phyloP scores from a whole-genome alignment of 106 monocot genomes.

The Platanthera zijinensis region DNA sequence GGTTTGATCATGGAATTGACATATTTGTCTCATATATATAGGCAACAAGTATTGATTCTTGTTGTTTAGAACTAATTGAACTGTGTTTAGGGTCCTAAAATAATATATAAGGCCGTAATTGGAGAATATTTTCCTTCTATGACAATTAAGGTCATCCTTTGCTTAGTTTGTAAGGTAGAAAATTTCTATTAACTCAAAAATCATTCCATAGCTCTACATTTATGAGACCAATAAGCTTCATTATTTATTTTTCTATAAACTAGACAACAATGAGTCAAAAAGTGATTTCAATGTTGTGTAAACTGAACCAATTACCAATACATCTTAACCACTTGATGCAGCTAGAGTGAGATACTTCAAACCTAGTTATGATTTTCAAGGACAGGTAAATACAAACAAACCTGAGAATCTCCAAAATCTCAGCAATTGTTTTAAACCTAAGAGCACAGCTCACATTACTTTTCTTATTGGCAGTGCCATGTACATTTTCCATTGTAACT shows the following conservation, averaged over 20 bases:
- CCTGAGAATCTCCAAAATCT: conserved; percentile 74
- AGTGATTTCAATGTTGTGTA: background rate
- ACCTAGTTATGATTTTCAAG: background rate
- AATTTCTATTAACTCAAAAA: background rate
- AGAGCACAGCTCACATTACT: conserved; percentile 1
- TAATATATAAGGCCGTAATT: background rate
- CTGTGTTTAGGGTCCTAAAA: background rate
- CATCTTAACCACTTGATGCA: background rate
- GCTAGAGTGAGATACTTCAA: background rate
- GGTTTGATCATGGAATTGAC: background rate
- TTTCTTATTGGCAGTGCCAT: conserved; percentile 12
- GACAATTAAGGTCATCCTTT: background rate
- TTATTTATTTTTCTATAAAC: background rate
- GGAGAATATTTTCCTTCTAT: background rate
- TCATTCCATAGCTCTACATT: background rate
- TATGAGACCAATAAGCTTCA: background rate
- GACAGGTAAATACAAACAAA: conserved; percentile 13
- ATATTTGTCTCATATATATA: background rate
- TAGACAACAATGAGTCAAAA: background rate
- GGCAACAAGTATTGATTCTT: background rate
- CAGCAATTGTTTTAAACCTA: conserved; percentile 31
- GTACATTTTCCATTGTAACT: conserved; percentile 20
- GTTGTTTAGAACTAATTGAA: background rate
- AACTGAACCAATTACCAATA: background rate
- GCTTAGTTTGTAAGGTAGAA: background rate